Evolutionary conservation across 148 eudicot species (phyloP).

Genomic region (Chenopodium suecicum): DNA sequence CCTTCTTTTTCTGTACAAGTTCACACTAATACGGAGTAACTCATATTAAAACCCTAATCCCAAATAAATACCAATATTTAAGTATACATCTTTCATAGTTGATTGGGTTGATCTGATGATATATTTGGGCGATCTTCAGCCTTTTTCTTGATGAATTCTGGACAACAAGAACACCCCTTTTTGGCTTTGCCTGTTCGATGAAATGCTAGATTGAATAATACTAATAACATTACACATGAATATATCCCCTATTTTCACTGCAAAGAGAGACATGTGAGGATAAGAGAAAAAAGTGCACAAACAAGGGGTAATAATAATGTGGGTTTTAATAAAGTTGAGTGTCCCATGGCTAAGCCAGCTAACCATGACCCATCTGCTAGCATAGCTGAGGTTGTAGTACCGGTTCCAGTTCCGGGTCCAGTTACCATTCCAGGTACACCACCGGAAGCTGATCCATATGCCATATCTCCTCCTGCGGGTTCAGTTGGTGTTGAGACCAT

Average conservation of each 20-base stretch:
- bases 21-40: constrained; percentile 13
- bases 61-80: neutral
- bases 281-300: constrained; percentile 15
- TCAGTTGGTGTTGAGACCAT: constrained; percentile 31
- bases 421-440: constrained; percentile 4
- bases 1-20: constrained; percentile 22
- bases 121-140: constrained; percentile 15
- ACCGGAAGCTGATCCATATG: constrained; percentile 29
- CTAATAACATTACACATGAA: constrained; percentile 5
- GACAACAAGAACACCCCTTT: constrained; percentile 14
- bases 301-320: constrained; percentile 2
- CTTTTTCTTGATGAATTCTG: constrained; percentile 1
- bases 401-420: constrained; percentile 28
- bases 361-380: constrained; percentile 74
- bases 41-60: constrained; percentile 8
- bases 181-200: constrained; percentile 12
- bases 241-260: neutral
- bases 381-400: constrained; percentile 43
- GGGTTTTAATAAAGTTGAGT: constrained; percentile 36
- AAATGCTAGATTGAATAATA: constrained; percentile 15
- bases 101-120: neutral
- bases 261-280: constrained; percentile 29
- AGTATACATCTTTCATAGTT: neutral
- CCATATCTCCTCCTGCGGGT: constrained; percentile 38
- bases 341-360: constrained; percentile 89